Evolutionary conservation across 140 eudicot species (phyloP).

Genomic region (Anethum foeniculum): DNA sequence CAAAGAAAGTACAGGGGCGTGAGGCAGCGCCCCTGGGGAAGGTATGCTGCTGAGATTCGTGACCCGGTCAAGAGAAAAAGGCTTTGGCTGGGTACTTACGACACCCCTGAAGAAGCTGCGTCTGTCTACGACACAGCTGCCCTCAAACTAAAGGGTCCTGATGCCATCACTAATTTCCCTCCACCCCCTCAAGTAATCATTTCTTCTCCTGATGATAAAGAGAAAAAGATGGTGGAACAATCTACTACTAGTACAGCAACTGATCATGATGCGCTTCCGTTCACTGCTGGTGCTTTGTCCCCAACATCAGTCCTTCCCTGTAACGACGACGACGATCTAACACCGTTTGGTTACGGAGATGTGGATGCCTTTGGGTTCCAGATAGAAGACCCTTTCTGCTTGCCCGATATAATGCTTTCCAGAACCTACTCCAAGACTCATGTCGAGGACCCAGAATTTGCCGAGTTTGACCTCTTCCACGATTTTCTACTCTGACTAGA

Average conservation of each 20-base stretch:
- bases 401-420: neutral
- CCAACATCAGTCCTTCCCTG: constrained; percentile 2
- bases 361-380: constrained; percentile 1
- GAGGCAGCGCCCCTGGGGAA: constrained; percentile 8
- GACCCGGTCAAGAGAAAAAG: neutral
- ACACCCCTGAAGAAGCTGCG: constrained; percentile 6
- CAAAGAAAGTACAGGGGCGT: constrained; percentile 1
- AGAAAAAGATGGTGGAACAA: neutral
- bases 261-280: neutral
- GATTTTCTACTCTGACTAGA: neutral
- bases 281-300: neutral
- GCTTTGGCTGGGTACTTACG: neutral
- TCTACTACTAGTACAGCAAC: neutral
- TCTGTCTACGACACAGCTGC: constrained; percentile 5
- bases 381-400: neutral
- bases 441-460: constrained; percentile 1
- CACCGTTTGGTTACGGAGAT: neutral
- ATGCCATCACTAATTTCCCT: constrained; percentile 4
- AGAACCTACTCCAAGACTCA: neutral
- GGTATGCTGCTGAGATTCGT: constrained; percentile 8
- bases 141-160: constrained; percentile 2
- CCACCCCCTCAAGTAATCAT: neutral
- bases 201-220: neutral
- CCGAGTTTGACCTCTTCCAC: neutral
- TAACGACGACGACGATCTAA: neutral